phyloP scores from a whole-genome alignment of 345 rosid genomes.

The Murraya paniculata region DNA sequence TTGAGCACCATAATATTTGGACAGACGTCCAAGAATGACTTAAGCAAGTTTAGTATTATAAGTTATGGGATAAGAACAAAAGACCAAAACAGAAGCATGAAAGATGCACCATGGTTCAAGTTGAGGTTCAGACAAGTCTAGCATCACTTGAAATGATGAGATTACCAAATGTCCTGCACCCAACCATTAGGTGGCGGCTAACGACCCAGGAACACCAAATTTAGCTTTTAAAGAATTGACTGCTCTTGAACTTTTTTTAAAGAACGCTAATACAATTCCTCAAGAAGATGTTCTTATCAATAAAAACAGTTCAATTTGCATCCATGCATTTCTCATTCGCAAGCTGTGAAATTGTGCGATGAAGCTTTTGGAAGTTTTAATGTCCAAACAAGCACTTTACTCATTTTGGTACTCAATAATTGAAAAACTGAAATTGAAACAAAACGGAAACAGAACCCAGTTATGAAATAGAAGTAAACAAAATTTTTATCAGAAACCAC shows the following conservation, averaged over 20 bases:
- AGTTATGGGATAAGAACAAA: not conserved
- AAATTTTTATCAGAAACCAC: constrained; percentile 29
- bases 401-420: not conserved
- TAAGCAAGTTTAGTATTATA: not conserved
- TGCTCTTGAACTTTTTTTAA: too few species aligned
- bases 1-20: not conserved
- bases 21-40: not conserved
- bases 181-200: too few species aligned
- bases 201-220: not conserved
- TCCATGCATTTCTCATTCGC: not conserved
- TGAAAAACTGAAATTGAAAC: not conserved
- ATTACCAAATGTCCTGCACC: not conserved
- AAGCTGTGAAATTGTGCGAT: not conserved
- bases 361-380: not conserved
- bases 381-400: not conserved
- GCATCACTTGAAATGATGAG: not conserved
- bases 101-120: not conserved
- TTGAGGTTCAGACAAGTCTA: not conserved
- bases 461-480: not conserved
- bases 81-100: not conserved
- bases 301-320: not conserved
- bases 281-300: not conserved
- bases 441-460: not conserved
- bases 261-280: not conserved
- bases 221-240: not conserved